Base-by-base conservation (phyloP, 768 basidiomycete genomes). In the Naganishia vaughanmartiniae region DNA sequence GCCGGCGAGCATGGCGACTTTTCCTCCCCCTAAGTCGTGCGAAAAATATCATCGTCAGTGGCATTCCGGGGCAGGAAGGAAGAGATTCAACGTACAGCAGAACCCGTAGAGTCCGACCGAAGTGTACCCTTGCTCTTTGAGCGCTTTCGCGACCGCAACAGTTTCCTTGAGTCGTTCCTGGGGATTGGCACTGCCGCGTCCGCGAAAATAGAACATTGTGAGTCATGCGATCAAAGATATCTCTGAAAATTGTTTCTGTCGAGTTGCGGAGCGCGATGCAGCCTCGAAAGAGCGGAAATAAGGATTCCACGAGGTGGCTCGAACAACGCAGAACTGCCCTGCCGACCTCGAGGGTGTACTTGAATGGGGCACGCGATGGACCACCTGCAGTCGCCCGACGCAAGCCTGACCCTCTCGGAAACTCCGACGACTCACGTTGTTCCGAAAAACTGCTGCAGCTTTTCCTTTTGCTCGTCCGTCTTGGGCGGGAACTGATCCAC, bases 391-490 rank as follows among this genome's bases (percentile, higher is more conserved):
- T n/a, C 36, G 36, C 12, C 36, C 36, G 12, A 36, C 36, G 36
- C 36, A 15, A 11, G 2, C 42, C 9, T 11, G 15, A 2, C 2
- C 15, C 42, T 2, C 42, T 42, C 42, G 17, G 34, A 36, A 36
- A 36, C 34, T 11, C 14, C 42, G 15, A 15, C 7, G 10, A 71
- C 78, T 75, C 71, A 77, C 78, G 83, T 82, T 26, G 84, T 84
- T 11, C 82, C 85, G 73, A 89, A 89, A 81, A 88, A 89, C 54
- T 83, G 82, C 74, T 87, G 85, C 24, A 88, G 76, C 55, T 83
- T 84, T 14, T 80, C 78, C 76, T 87, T 86, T 56, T 86, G 84
- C 74, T 76, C 76, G 54, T 85, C 84, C 2, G 84, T 84, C 73
- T 84, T 83, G 10, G 87, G 87, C 5, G 88, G 87, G 77, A 84